These are phyloP conservation scores for Cotoneaster glaucophyllus DNA, from an alignment of 306 rosid genomes.

Conservation along the genomic window DNA sequence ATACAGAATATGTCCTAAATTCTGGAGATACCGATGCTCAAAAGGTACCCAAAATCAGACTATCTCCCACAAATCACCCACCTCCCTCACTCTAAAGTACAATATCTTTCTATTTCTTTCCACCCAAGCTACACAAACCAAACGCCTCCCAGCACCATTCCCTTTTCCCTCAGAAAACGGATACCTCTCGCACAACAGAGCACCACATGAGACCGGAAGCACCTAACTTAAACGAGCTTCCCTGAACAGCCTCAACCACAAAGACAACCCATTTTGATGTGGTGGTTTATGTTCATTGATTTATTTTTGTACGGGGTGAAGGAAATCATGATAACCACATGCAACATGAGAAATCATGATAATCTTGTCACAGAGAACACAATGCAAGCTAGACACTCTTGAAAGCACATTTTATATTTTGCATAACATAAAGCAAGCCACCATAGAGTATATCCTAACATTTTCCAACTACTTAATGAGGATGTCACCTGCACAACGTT, in stretches of 20 bases:
- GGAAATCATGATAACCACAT: background rate
- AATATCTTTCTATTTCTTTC: background rate
- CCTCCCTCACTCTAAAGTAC: background rate
- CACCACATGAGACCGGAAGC: background rate
- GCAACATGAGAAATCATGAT: background rate
- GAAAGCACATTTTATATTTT: background rate
- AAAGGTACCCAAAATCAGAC: background rate
- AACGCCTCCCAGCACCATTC: background rate
- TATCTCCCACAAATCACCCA: background rate
- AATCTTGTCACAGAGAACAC: background rate
- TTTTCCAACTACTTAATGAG: background rate
- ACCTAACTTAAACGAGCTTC: background rate
- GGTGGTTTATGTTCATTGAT: background rate
- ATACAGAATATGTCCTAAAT: background rate
- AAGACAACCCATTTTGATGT: background rate
- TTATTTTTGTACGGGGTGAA: background rate
- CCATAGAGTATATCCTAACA: background rate
- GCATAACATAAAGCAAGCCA: background rate
- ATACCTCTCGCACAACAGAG: no score
- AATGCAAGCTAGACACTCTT: background rate
- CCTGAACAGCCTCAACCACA: background rate
- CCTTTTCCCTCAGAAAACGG: background rate
- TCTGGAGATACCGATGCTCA: background rate
- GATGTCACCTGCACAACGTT: slow-evolving; percentile 1
- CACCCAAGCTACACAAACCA: background rate